These are phyloP conservation scores for Aureobasidium uvarum DNA, from an alignment of 2,329 filamentous ascomycete genomes.

Conservation along the genomic window DNA sequence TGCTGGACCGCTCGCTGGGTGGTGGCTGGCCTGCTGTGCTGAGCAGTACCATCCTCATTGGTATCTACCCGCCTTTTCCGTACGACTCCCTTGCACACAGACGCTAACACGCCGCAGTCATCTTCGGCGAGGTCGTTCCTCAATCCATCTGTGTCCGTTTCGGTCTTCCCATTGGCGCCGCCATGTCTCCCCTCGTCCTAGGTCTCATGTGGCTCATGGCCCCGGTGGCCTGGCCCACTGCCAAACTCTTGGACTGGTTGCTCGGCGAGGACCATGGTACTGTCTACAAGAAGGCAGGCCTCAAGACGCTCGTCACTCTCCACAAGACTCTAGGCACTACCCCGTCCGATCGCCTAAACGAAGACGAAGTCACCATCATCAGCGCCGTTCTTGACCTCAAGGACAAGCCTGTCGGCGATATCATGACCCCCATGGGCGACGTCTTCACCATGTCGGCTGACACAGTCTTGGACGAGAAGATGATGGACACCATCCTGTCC, in stretches of 20 bases:
- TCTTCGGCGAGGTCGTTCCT: conserved; percentile 95
- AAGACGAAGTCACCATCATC: conserved; percentile 98
- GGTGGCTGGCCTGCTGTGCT: conserved; percentile 93
- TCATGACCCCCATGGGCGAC: conserved; percentile 99
- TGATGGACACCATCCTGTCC: conserved; percentile 89
- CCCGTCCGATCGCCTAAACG: conserved; percentile 81
- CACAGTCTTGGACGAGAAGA: conserved; percentile 85
- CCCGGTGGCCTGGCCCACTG: conserved; percentile 89
- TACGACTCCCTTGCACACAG: conserved; percentile 19
- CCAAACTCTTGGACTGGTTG: conserved; percentile 89
- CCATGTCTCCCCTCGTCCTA: conserved; percentile 85
- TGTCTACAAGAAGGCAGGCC: conserved; percentile 94
- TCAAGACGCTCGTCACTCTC: conserved; percentile 93
- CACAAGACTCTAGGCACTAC: conserved; percentile 88
- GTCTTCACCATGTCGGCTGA: conserved; percentile 97
- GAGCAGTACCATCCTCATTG: conserved; percentile 89
- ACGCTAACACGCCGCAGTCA: conserved; percentile 60
- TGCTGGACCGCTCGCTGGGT: conserved; percentile 88
- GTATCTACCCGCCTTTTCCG: conserved; percentile 52
- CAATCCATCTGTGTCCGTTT: conserved; percentile 97
- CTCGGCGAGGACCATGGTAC: conserved; percentile 95
- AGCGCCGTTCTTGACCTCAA: conserved; percentile 94
- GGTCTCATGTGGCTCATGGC: conserved; percentile 88
- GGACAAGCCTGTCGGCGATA: conserved; percentile 88
- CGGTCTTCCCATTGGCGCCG: conserved; percentile 89